Evolutionary conservation across 1,284 basidiomycete genomes (phyloP).

Genomic region (Rhodotorula sp.): DNA sequence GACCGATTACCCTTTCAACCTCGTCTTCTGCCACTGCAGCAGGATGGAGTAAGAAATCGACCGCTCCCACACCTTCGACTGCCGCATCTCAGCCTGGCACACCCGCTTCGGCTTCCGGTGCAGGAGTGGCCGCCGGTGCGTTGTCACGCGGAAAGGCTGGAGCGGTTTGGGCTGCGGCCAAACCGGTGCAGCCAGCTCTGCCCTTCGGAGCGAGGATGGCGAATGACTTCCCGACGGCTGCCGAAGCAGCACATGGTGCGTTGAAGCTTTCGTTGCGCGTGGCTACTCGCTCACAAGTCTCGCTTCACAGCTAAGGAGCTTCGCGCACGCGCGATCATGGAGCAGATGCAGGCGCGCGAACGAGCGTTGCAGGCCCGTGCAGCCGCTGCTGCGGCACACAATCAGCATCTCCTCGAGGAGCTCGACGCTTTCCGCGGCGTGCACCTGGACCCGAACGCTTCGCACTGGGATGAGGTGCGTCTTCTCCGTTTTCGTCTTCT

Average conservation of each 20-base stretch:
- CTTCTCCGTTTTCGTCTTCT: not conserved
- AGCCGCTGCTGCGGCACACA: constrained; percentile 43
- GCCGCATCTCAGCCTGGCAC: not conserved
- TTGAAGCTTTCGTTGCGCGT: constrained; percentile 3
- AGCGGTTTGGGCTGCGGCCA: not conserved
- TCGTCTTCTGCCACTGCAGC: not conserved
- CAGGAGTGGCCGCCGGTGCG: not conserved
- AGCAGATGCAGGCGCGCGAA: constrained; percentile 41
- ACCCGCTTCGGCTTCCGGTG: not conserved
- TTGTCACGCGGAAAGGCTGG: not conserved
- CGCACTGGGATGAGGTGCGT: constrained; percentile 92
- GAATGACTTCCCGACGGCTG: constrained; percentile 84
- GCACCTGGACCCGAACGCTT: constrained; percentile 84
- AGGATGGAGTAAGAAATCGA: constrained; percentile 11
- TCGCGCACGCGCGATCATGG: constrained; percentile 22
- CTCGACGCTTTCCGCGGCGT: constrained; percentile 85
- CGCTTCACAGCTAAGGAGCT: constrained; percentile 30
- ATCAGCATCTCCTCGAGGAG: constrained; percentile 48
- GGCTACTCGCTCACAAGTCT: not conserved
- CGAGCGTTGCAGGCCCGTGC: constrained; percentile 41
- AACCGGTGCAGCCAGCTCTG: constrained; percentile 6
- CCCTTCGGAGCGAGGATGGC: constrained; percentile 4
- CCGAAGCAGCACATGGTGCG: constrained; percentile 79
- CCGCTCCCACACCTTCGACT: not conserved
- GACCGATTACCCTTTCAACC: constrained; percentile 37